phyloP scores from a whole-genome alignment of 257 asterid genomes.

The Primulina tabacum region DNA sequence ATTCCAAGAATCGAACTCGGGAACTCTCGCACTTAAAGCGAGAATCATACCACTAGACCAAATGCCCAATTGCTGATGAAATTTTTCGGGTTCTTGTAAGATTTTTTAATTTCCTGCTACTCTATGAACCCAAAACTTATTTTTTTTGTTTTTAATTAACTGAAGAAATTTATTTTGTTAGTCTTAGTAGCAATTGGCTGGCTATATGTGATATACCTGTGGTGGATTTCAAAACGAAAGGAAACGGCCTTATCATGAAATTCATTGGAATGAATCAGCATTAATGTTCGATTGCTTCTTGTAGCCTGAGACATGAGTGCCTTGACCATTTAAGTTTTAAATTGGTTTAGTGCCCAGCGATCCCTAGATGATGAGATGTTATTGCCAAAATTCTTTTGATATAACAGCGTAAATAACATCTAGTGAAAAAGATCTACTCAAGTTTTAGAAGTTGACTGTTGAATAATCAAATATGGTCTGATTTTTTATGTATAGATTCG shows the following conservation, averaged over 20 bases:
- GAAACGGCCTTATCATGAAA: not conserved
- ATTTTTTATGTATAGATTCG: no score
- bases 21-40: conserved; percentile 83
- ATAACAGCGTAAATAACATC: no score
- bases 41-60: conserved; percentile 90
- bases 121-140: not conserved
- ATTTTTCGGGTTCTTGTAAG: not conserved
- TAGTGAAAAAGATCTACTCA: not conserved
- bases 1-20: conserved; percentile 71
- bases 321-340: not conserved
- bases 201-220: not conserved
- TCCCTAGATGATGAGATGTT: not conserved
- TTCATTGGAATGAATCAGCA: not conserved
- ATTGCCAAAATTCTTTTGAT: not conserved
- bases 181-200: not conserved
- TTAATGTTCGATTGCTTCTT: not conserved
- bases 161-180: no score
- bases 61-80: conserved; percentile 43
- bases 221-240: not conserved
- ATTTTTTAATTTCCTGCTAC: not conserved
- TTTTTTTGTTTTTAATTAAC: not conserved
- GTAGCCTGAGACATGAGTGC: not conserved
- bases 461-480: no score
- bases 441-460: no score
- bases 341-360: not conserved